Conservation (phyloP, 2,329 filamentous ascomycete genomes). For the Sphaerulina musiva region DNA sequence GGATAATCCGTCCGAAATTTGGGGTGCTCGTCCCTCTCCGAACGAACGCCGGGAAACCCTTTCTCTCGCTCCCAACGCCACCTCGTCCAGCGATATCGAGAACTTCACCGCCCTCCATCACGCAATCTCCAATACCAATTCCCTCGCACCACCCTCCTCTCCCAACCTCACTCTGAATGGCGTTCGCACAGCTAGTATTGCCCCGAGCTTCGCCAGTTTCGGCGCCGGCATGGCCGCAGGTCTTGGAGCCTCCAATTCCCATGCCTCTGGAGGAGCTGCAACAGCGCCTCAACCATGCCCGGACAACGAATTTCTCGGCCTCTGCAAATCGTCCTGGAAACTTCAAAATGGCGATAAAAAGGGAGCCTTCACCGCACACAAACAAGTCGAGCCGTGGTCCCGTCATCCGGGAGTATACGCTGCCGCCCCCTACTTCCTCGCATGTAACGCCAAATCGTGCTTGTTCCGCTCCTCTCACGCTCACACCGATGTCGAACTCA, state of each 20-base stretch:
- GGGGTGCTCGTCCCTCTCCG: constrained; percentile 18
- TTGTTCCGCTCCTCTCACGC: constrained; percentile 40
- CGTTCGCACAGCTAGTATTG: constrained; percentile 15
- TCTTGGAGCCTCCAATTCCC: neutral
- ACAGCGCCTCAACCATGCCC: constrained; percentile 26
- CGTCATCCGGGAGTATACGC: constrained; percentile 22
- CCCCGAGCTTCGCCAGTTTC: constrained; percentile 6
- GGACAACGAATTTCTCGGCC: constrained; percentile 34
- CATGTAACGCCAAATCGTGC: constrained; percentile 40
- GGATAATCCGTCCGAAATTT: constrained; percentile 27
- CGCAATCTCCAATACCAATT: constrained; percentile 5
- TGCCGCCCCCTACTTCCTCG: constrained; percentile 28
- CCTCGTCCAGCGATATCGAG: neutral
- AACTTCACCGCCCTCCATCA: neutral
- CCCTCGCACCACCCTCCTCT: constrained; percentile 13
- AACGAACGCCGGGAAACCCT: constrained; percentile 21
- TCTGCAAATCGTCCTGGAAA: constrained; percentile 45
- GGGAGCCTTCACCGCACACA: constrained; percentile 28
- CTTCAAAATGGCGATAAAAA: constrained; percentile 32
- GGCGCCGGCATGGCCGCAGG: constrained; percentile 8
- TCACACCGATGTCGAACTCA: constrained; percentile 23
- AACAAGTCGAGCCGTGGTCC: constrained; percentile 23
- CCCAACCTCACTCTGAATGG: constrained; percentile 14
- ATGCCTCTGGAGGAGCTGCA: constrained; percentile 8
- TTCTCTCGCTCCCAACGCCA: constrained; percentile 13